These are phyloP conservation scores for Protomyces inouyei DNA, from an alignment of 1,139 yeast species.

Conservation along the genomic window DNA sequence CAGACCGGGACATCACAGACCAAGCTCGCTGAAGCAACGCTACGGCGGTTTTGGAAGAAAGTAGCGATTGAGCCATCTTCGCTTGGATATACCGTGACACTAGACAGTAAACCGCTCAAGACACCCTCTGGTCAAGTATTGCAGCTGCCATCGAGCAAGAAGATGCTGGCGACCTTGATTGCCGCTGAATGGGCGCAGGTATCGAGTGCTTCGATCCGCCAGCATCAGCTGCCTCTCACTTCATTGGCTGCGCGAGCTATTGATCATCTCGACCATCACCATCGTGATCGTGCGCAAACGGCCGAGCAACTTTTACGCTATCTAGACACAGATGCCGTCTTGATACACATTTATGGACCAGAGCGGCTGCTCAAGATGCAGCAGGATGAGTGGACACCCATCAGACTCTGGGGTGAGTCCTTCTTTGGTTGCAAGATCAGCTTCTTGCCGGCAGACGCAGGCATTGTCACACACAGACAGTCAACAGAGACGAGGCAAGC, in stretches of 20 bases:
- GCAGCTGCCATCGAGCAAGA: conserved; percentile 57
- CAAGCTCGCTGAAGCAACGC: conserved; percentile 64
- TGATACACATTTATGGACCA: conserved; percentile 79
- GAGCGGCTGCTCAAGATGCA: conserved; percentile 75
- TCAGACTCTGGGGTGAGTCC: conserved; percentile 61
- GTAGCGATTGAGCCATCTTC: conserved; percentile 41
- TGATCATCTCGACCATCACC: conserved; percentile 45
- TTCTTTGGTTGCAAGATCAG: conserved; percentile 54
- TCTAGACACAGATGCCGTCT: conserved; percentile 86
- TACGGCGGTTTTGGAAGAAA: conserved; percentile 79
- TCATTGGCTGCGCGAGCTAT: conserved; percentile 81
- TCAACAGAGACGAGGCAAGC: conserved; percentile 54
- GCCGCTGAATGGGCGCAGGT: conserved; percentile 85
- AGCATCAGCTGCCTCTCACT: conserved; percentile 79
- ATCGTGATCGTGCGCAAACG: conserved; percentile 26
- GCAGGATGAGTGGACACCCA: conserved; percentile 67
- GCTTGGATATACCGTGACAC: conserved; percentile 49
- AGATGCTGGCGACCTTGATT: conserved; percentile 64
- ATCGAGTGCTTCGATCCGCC: conserved; percentile 66
- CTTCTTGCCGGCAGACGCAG: conserved; percentile 70
- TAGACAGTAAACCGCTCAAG: conserved; percentile 71
- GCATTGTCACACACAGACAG: conserved; percentile 76
- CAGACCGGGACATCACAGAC: conserved; percentile 38
- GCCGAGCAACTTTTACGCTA: conserved; percentile 54
- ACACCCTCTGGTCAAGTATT: conserved; percentile 79